These are phyloP conservation scores for Fusarium secorum DNA, from an alignment of 2,329 filamentous ascomycete genomes.

Conservation along the genomic window DNA sequence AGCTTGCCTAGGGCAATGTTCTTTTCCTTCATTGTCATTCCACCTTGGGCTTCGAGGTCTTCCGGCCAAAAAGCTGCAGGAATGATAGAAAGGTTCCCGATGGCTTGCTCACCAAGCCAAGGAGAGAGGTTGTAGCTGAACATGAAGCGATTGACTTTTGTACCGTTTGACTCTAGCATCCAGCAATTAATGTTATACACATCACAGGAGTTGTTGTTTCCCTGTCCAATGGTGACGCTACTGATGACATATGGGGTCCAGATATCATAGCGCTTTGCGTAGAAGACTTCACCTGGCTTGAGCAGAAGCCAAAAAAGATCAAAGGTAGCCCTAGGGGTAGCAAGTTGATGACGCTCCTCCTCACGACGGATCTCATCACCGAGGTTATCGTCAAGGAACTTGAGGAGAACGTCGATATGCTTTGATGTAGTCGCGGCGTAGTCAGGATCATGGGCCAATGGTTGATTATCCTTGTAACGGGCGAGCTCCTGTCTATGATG, in stretches of 20 bases:
- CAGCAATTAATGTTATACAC: constrained; percentile 50
- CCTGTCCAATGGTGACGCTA: constrained; percentile 37
- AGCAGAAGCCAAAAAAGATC: constrained; percentile 57
- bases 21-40: constrained; percentile 47
- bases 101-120: constrained; percentile 56
- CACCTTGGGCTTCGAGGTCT: constrained; percentile 44
- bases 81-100: constrained; percentile 52
- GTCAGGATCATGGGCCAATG: constrained; percentile 50
- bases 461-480: constrained; percentile 53
- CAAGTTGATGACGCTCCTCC: constrained; percentile 49
- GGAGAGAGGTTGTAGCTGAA: constrained; percentile 46
- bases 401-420: constrained; percentile 56
- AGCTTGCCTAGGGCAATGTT: constrained; percentile 52
- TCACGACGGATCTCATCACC: constrained; percentile 52
- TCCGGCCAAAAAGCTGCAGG: constrained; percentile 55
- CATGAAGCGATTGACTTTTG: constrained; percentile 50
- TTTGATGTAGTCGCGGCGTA: constrained; percentile 51
- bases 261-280: constrained; percentile 50
- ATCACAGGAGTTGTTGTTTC: constrained; percentile 14
- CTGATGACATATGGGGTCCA: constrained; percentile 55
- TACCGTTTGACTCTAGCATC: constrained; percentile 50
- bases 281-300: constrained; percentile 56
- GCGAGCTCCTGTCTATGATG: constrained; percentile 56
- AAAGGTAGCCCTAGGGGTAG: constrained; percentile 53
- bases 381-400: constrained; percentile 52